Evolutionary conservation across 2,329 filamentous ascomycete species (phyloP), one percentile per base, ranked within the genome.

Genomic region (Grosmannia penicillata): DNA sequence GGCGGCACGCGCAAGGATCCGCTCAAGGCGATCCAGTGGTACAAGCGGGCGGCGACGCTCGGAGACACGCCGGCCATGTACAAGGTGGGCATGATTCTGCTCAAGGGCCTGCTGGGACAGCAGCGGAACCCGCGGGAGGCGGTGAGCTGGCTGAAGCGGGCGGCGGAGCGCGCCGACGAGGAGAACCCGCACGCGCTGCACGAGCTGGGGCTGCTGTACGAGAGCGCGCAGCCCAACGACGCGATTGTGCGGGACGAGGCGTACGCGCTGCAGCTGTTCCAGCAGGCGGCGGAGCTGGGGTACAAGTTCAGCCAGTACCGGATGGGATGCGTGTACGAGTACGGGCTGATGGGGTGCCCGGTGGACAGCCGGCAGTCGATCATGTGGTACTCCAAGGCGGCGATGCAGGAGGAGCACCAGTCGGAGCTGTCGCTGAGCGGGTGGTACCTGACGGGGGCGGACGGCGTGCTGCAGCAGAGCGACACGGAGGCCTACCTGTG

Each of bases 401-500:
- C 91, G 0, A 77, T 82, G 24, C 89, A 96, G 56, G 86, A 84
- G 44, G 91, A 98, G 61, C 91, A 96, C 55, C 86, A 95, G 56
- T 80, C 81, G 40, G 91, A 96, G 59, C 67, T 91, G 42, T 77
- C 83, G 0, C 67, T 91, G 17, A 82, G 77, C 49, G 83, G 83
- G n/a, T 91, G 87, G 87, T 98, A 98, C 55, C 63, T 98, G 32
- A 98, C 91, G 0, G 91, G 91, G 2, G 79, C 75, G 26, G 83
- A 93, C 39, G 83, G 83, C 1, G 83, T 96, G 8, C 62, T 98
- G 38, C 76, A 82, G 51, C 89, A 95, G 57, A 93, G 79, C 54
- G 91, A 98, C 50, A 93, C 84, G 0, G 91, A 98, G 56, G 91
- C 91, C 1, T 98, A 95, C 56, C 71, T 98, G 3, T 98, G 91